Evolutionary conservation across 2,329 filamentous ascomycete species (phyloP), one percentile per base, ranked within the genome.

Genomic region (Scortechinia acanthostroma): DNA sequence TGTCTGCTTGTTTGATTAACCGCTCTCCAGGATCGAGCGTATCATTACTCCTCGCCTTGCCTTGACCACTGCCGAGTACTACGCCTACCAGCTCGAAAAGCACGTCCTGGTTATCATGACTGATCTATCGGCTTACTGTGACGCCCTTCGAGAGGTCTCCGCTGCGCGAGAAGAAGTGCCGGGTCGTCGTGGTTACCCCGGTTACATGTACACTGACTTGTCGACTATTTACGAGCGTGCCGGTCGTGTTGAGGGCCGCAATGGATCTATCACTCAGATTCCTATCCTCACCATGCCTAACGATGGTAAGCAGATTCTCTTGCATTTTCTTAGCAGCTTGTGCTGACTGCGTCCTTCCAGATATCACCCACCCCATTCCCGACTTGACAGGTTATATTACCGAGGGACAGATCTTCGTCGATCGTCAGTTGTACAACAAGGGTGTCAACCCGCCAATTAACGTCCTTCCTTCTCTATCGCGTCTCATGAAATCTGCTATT

Each of bases 201-300:
- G 93, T 88, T 98, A 98, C 79, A 98, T 98, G 93, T 98, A 98
- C 77, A 98, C 93, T 55, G 94, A 98, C 81, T 87, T 98, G 83
- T 96, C 93, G 48, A 98, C 93, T 61, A 96, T 98, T 59, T 98
- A 98, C 76, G 93, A 98, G 72, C 91, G 93, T 73, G 93, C 93
- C 56, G 93, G 93, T 61, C 93, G 93, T 86, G 93, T 98, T 43
- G 76, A 89, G 60, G 94, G 94, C 56, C 88, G 94, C 57, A 96
- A 97, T 60, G 93, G 94, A 49, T 98, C 93, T 58, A 98, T 98
- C 58, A 98, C 94, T 17, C 93, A 98, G 71, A 96, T 98, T 58
- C 93, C 93, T 49, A 98, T 98, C 64, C 68, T 98, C 70, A 96
- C 93, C 55, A 98, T 98, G 93, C 93, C 93, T 59, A 98, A 98